Conservation (phyloP, 2,329 filamentous ascomycete species). For the Nigrospora osmanthi region DNA sequence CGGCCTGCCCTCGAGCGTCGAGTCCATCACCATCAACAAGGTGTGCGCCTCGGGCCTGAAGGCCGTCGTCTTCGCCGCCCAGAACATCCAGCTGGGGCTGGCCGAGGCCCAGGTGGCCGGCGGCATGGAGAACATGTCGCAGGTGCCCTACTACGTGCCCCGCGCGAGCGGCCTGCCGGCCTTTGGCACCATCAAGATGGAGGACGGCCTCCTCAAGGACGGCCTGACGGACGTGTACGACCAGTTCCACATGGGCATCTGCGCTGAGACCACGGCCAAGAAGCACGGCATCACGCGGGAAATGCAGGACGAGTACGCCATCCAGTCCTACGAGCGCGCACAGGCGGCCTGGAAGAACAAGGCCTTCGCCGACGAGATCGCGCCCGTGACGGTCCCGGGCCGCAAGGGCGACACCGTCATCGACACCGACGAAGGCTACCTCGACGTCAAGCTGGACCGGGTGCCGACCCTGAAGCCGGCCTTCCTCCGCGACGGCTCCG, state of each 20-base stretch:
- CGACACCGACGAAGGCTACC: constrained; percentile 80
- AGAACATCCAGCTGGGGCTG: constrained; percentile 89
- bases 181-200: constrained; percentile 80
- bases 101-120: constrained; percentile 85
- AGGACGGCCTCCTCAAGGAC: constrained; percentile 91
- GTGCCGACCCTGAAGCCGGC: constrained; percentile 81
- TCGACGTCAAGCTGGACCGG: constrained; percentile 81
- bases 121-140: constrained; percentile 97
- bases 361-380: constrained; percentile 84
- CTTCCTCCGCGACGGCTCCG: constrained; percentile 77
- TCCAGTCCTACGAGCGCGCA: constrained; percentile 80
- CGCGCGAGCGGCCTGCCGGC: constrained; percentile 74
- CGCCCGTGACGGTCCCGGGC: constrained; percentile 74
- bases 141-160: constrained; percentile 83
- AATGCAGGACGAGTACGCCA: constrained; percentile 86
- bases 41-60: constrained; percentile 95
- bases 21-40: constrained; percentile 94
- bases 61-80: constrained; percentile 80
- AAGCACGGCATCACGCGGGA: constrained; percentile 73
- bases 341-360: constrained; percentile 81
- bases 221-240: constrained; percentile 95
- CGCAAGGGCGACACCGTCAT: constrained; percentile 78
- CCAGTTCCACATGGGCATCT: constrained; percentile 96
- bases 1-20: constrained; percentile 70
- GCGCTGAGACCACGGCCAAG: constrained; percentile 90